Conservation (phyloP, 2,329 filamentous ascomycete species). For the Trichoderma guizhouense region DNA sequence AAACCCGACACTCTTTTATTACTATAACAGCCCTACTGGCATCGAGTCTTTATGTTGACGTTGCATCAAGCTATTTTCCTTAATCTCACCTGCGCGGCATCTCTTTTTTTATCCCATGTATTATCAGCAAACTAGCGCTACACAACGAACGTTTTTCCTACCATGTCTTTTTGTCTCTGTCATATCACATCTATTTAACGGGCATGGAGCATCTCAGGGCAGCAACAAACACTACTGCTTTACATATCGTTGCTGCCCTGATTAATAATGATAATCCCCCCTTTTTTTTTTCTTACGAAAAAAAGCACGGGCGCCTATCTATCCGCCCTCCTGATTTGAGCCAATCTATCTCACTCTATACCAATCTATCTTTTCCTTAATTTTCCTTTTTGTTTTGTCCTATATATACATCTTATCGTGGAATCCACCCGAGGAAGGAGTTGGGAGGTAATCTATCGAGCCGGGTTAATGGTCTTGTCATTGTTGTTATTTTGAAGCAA, state of each 20-base stretch:
- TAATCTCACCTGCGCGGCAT: conserved; percentile 2
- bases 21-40: not conserved
- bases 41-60: conserved; percentile 4
- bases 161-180: not conserved
- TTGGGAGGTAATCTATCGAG: conserved; percentile 14
- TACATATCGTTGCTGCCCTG: conserved; percentile 17
- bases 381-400: not conserved
- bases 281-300: not conserved
- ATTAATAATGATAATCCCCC: conserved; percentile 36
- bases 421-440: not conserved
- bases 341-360: not conserved
- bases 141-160: conserved; percentile 10
- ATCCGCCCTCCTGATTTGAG: not conserved
- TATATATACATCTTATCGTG: not conserved
- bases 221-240: not conserved
- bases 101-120: conserved; percentile 4
- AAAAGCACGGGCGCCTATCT: not conserved
- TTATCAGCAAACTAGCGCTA: conserved; percentile 18
- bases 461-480: conserved; percentile 3
- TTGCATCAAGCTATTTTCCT: conserved; percentile 14
- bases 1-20: conserved; percentile 17
- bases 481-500: conserved; percentile 5
- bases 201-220: not conserved
- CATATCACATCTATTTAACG: not conserved
- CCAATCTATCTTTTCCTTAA: not conserved